Base-by-base conservation (phyloP, 345 rosid species). In the Camelina laxa region DNA sequence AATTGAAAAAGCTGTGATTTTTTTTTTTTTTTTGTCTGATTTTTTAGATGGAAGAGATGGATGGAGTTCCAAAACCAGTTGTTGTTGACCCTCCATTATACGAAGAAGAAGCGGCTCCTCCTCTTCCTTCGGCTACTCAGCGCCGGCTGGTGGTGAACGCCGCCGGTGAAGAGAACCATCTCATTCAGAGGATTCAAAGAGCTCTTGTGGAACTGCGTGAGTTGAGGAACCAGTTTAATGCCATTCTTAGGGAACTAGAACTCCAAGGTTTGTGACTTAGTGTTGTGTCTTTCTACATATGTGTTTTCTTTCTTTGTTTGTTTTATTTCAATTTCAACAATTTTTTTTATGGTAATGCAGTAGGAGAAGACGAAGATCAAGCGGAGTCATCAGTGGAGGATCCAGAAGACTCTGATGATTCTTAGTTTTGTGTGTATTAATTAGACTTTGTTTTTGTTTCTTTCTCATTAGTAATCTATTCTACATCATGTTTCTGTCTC, bases 351-450 rank as follows among this genome's bases (percentile, higher is more conserved):
- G 21, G 22, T 51, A 4, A 33, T 35, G 15, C 63, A 75, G 79
- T 53, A n/a, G 75, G 73, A 61, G 78, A 75, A 60, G 79, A 75
- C 33, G 79, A 69, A 53, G 79, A 75, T 4, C 39, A 62, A 44
- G 79, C 75, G 31, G 79, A 69, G 54, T 75, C 79, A 75, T 75
- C 79, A 69, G 79, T 75, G 59, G 79, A 75, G 14, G 79, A 75
- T 75, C 79, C 79, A 61, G 79, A 75, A 21, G 79, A 75, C 49
- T 75, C 79, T 31, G 79, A 75, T 31, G 79, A 75, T 69, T 75
- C 69, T 31, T 75, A 75, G 74, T 49, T 16, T 49, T 33, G 7
- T 33, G 15, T 24, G 21, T 13, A 14, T 55, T 44, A 16, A 33
- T 33, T 9, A 38, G 16, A 35, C 14, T 9, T 24, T 22, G 65